Percentiles rank a stretch among this genome's conserved stretches.
Evolutionary conservation across 176 grass and related monocot genomes (phyloP).

Genomic region (Eleusine indica): DNA sequence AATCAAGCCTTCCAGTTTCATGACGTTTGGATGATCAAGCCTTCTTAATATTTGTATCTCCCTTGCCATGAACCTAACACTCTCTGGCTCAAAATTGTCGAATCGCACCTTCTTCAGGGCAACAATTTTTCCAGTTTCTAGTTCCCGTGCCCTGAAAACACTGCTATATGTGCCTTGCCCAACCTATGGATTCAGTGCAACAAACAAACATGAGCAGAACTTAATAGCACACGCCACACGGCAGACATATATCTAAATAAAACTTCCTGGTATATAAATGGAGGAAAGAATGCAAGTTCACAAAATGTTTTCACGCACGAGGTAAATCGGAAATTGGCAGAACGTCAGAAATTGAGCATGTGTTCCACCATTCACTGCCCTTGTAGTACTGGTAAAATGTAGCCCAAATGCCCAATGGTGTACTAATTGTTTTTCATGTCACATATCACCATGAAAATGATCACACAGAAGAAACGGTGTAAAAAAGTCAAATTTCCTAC

Average conservation of each 20-base stretch:
- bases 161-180: conserved; percentile 99
- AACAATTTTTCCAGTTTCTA: conserved; percentile 82
- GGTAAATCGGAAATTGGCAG: background rate
- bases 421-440: background rate
- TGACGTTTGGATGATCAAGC: conserved; percentile 93
- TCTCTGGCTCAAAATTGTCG: conserved; percentile 95
- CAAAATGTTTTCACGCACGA: background rate
- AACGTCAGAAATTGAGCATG: background rate
- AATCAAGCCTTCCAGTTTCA: conserved; percentile 97
- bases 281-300: background rate
- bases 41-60: conserved; percentile 93
- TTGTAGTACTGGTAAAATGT: background rate
- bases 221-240: background rate
- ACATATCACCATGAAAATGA: conserved; percentile 9
- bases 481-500: background rate
- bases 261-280: background rate
- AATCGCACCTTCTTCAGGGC: conserved; percentile 99
- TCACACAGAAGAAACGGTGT: conserved; percentile 2
- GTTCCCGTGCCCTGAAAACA: conserved; percentile 86
- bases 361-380: background rate
- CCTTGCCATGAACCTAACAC: conserved; percentile 93
- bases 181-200: conserved; percentile 53
- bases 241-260: background rate
- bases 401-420: background rate
- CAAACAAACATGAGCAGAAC: conserved; percentile 10